These are phyloP conservation scores for Tripterygium wilfordii DNA, from an alignment of 177 flowering plant genomes.

Conservation along the genomic window DNA sequence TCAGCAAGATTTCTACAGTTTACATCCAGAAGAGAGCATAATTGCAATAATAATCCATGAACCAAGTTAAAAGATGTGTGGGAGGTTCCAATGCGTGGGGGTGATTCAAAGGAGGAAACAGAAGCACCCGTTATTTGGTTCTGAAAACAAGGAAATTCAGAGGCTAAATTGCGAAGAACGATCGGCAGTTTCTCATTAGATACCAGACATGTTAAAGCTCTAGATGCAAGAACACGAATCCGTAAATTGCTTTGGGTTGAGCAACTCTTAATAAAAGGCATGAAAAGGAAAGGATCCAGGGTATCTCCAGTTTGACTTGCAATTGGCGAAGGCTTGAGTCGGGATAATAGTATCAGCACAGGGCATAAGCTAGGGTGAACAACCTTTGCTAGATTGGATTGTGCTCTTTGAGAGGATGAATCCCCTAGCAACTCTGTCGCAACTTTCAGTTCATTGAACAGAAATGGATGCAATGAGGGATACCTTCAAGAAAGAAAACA, in stretches of 20 bases:
- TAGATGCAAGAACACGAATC: constrained; percentile 87
- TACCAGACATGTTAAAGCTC: constrained; percentile 78
- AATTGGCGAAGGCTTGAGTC: constrained; percentile 89
- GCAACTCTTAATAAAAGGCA: constrained; percentile 83
- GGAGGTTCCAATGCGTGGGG: constrained; percentile 7
- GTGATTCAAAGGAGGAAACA: constrained; percentile 6
- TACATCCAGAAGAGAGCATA: constrained; percentile 62
- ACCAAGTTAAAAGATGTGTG: constrained; percentile 51
- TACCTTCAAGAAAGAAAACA: constrained; percentile 47
- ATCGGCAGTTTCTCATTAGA: constrained; percentile 79
- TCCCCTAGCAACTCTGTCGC: constrained; percentile 67
- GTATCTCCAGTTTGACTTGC: constrained; percentile 71
- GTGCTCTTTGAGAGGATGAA: constrained; percentile 32
- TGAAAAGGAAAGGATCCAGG: constrained; percentile 80
- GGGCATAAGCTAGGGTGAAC: constrained; percentile 98
- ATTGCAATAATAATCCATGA: constrained; percentile 85
- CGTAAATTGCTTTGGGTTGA: constrained; percentile 81
- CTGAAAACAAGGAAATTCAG: constrained; percentile 49
- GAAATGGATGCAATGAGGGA: constrained; percentile 80
- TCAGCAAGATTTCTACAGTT: constrained; percentile 76
- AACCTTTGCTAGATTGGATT: constrained; percentile 48
- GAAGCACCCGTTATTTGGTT: constrained; percentile 7
- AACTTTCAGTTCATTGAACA: constrained; percentile 58
- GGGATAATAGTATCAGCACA: constrained; percentile 77
- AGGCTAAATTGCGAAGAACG: constrained; percentile 58